A percentile compares a stretch with the other conserved stretches of the same genome.
phyloP scores from a whole-genome alignment of 805 yeast species.

The Candida caryicola region DNA sequence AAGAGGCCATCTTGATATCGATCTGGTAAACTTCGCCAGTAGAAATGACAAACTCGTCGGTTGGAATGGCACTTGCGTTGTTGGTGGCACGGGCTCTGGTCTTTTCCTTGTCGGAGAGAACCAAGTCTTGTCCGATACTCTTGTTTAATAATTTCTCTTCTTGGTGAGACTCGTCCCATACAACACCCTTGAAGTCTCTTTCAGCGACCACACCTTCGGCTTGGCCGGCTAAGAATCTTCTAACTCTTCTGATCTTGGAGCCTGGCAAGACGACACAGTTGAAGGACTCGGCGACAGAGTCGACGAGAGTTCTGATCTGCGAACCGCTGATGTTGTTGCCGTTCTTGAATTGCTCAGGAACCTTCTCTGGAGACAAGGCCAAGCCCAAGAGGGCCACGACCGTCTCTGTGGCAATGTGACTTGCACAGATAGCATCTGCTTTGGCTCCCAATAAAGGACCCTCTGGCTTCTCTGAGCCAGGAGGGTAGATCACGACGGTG shows the following conservation, averaged over 20 bases:
- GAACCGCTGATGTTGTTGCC: slow-evolving; percentile 59
- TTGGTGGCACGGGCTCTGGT: slow-evolving; percentile 12
- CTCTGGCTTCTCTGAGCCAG: slow-evolving; percentile 52
- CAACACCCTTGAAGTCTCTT: slow-evolving; percentile 88
- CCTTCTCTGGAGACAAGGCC: slow-evolving; percentile 70
- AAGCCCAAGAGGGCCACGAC: slow-evolving; percentile 74
- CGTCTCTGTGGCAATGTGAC: slow-evolving; percentile 86
- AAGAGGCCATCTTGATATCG: slow-evolving; percentile 78
- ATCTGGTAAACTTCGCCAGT: slow-evolving; percentile 86
- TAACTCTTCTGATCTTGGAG: slow-evolving; percentile 83
- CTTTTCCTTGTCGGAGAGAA: slow-evolving; percentile 37
- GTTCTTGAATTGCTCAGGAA: slow-evolving; percentile 51
- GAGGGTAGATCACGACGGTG: slow-evolving; percentile 80
- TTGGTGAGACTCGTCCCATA: slow-evolving; percentile 81
- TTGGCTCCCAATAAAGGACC: slow-evolving; percentile 82
- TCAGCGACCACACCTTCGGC: slow-evolving; percentile 90
- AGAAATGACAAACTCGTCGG: slow-evolving; percentile 64
- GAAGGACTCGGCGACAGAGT: slow-evolving; percentile 80
- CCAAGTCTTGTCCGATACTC: slow-evolving; percentile 36
- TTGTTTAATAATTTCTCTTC: slow-evolving; percentile 54
- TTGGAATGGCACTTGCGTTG: slow-evolving; percentile 60
- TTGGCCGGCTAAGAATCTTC: slow-evolving; percentile 95
- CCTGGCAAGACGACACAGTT: slow-evolving; percentile 89
- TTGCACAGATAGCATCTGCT: slow-evolving; percentile 88
- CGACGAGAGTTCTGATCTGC: slow-evolving; percentile 71